These are phyloP conservation scores for Pseudonitzschia delicatissima DNA, from an alignment of 108 stramenopile genomes.

Conservation along the genomic window DNA sequence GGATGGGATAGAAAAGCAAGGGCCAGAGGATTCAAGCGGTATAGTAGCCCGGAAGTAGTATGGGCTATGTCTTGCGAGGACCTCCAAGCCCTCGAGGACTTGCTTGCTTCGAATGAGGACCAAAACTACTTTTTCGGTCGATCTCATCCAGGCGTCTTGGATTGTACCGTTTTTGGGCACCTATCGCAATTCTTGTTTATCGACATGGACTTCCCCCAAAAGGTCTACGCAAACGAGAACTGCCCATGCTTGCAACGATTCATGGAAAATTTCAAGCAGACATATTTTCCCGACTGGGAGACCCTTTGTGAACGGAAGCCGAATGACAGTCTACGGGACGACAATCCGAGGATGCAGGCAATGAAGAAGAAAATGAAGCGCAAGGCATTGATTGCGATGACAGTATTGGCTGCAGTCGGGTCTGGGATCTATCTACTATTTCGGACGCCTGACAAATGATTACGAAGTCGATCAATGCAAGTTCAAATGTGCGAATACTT, in stretches of 20 bases:
- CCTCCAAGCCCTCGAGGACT: conserved; percentile 12
- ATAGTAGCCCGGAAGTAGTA: conserved; percentile 10
- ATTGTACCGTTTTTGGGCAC: conserved; percentile 24
- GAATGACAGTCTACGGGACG: neutral
- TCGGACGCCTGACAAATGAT: too few species aligned
- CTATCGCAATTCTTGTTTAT: conserved; percentile 16
- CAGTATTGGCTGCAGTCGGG: neutral
- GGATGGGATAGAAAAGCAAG: conserved; percentile 2
- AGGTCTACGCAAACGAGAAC: conserved; percentile 4
- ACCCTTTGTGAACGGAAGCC: neutral
- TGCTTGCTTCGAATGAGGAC: neutral
- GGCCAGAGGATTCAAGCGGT: conserved; percentile 12
- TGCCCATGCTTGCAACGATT: conserved; percentile 21
- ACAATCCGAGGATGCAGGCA: conserved; percentile 2
- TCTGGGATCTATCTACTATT: too few species aligned
- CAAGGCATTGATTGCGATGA: neutral
- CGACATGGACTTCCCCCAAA: conserved; percentile 23
- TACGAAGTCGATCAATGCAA: too few species aligned
- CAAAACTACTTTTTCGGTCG: conserved; percentile 20
- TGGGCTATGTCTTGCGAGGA: conserved; percentile 22
- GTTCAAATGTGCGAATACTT: too few species aligned
- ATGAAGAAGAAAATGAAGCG: neutral
- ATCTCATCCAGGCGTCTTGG: neutral
- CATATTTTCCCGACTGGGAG: conserved; percentile 17
- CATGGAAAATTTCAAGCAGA: conserved; percentile 11